Percentiles rank a stretch among this genome's conserved stretches.
Evolutionary conservation across 1,139 yeast genomes (phyloP).

Genomic region (Pichia sp.): DNA sequence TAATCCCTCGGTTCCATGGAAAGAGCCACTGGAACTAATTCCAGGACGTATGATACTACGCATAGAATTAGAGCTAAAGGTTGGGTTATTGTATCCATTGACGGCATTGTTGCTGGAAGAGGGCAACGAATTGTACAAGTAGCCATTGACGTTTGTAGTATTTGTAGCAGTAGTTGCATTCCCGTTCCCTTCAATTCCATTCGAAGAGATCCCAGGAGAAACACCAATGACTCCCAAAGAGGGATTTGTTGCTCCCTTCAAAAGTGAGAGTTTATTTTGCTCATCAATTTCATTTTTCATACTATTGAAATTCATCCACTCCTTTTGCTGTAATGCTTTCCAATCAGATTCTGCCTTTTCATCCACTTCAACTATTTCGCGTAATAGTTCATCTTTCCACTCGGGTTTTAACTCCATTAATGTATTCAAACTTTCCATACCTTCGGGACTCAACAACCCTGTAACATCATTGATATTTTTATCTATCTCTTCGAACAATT

Average conservation of each 20-base stretch:
- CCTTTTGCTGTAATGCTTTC: conserved; percentile 31
- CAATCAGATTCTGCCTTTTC: conserved; percentile 34
- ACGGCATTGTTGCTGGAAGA: conserved; percentile 1
- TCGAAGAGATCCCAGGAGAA: neutral
- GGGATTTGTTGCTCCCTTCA: neutral
- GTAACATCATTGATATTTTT: conserved; percentile 31
- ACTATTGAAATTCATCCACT: conserved; percentile 20
- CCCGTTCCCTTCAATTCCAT: neutral
- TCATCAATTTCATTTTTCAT: conserved; percentile 24
- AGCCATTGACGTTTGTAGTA: conserved; percentile 15
- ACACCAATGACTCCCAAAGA: neutral
- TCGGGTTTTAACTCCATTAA: conserved; percentile 28
- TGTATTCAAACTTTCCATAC: conserved; percentile 27
- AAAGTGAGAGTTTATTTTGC: conserved; percentile 8
- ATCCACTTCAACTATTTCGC: conserved; percentile 30
- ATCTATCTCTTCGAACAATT: conserved; percentile 29
- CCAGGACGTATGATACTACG: conserved; percentile 8
- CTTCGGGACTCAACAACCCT: conserved; percentile 33
- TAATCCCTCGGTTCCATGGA: conserved; percentile 13
- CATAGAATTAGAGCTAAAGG: conserved; percentile 6
- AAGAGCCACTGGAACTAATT: conserved; percentile 15
- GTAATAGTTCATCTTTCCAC: conserved; percentile 29
- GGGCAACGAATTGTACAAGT: conserved; percentile 12
- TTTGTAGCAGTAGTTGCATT: conserved; percentile 15
- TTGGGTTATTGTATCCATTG: conserved; percentile 1